Evolutionary conservation across 345 rosid genomes (phyloP), one percentile per base, ranked within the genome.

Genomic region (Toxicodendron radicans): DNA sequence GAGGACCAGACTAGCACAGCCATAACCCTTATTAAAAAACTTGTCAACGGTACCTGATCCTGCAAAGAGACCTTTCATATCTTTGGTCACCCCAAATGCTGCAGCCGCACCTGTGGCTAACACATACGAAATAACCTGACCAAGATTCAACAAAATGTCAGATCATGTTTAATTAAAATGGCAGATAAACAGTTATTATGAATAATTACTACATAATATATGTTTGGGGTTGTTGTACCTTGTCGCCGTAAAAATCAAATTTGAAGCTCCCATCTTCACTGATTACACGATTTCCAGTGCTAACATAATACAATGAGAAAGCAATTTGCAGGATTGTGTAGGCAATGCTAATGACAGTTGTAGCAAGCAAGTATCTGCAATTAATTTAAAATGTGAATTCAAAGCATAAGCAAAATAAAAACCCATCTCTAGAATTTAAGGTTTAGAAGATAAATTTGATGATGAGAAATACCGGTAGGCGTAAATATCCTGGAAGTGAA

Each of bases 91-190:
- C 4, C 87, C 92, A 58, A 88, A 85, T 54, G 80, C 93, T 0
- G 89, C 96, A 0, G 89, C 92, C 0, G 82, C 81, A 2, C 93
- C 89, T 0, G 91, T 86, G 4, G 85, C 93, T 66, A 86, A 30
- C 10, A 86, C 13, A 64, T 83, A 87, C 2, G 90, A 76, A 21
- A 77, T 62, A 17, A 86, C 33, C 90, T 88, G 77, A 64, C 32
- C 51, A 58, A 10, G 1, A 17, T 45, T 51, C 71, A 45, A 59
- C 38, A 3, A 38, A 48, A 10, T 27, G 6, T 65, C 35, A 6
- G 14, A 7, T 35, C 38, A 35, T 35, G 38, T 35, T 35, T 35
- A 35, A 35, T 35, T 35, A 35, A 35, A 35, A 35, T 35, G 38
- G 38, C 38, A 35, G 0, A 35, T 35, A 35, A 35, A 35, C 7